Evolutionary conservation across 768 basidiomycete genomes (phyloP).

Genomic region (Trametes gibbosa): DNA sequence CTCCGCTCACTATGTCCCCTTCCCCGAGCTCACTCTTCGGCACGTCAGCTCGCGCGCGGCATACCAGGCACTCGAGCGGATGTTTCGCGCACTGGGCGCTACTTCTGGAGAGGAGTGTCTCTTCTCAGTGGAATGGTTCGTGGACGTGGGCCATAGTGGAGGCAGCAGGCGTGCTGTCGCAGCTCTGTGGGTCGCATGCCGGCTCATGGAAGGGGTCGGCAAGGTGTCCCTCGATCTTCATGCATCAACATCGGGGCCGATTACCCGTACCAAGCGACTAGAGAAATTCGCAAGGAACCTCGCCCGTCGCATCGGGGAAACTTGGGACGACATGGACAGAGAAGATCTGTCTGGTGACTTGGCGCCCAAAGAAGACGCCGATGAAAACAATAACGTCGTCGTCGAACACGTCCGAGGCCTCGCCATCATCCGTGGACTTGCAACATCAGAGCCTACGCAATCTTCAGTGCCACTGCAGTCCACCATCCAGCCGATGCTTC

Average conservation of each 20-base stretch:
- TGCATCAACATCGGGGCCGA: not conserved
- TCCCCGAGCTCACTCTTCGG: slow-evolving; percentile 60
- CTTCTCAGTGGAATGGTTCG: slow-evolving; percentile 83
- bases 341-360: slow-evolving; percentile 22
- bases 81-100: slow-evolving; percentile 71
- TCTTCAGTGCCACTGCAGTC: slow-evolving; percentile 23
- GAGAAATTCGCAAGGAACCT: slow-evolving; percentile 65
- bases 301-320: slow-evolving; percentile 59
- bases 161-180: slow-evolving; percentile 50
- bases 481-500: slow-evolving; percentile 59
- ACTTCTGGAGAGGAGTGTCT: slow-evolving; percentile 68
- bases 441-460: not conserved
- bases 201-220: slow-evolving; percentile 71
- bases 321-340: slow-evolving; percentile 58
- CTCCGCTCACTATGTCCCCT: slow-evolving; percentile 36
- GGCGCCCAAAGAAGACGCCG: slow-evolving; percentile 24
- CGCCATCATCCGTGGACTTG: slow-evolving; percentile 50
- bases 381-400: slow-evolving; percentile 38
- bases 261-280: slow-evolving; percentile 44
- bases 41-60: slow-evolving; percentile 53
- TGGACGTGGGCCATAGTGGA: slow-evolving; percentile 48
- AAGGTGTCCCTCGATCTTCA: slow-evolving; percentile 41
- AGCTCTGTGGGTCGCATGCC: slow-evolving; percentile 83
- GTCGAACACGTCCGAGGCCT: slow-evolving; percentile 71
- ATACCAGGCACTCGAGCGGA: slow-evolving; percentile 54